Conservation (phyloP, 1,284 basidiomycete species). For the Psilocybe mexicana region DNA sequence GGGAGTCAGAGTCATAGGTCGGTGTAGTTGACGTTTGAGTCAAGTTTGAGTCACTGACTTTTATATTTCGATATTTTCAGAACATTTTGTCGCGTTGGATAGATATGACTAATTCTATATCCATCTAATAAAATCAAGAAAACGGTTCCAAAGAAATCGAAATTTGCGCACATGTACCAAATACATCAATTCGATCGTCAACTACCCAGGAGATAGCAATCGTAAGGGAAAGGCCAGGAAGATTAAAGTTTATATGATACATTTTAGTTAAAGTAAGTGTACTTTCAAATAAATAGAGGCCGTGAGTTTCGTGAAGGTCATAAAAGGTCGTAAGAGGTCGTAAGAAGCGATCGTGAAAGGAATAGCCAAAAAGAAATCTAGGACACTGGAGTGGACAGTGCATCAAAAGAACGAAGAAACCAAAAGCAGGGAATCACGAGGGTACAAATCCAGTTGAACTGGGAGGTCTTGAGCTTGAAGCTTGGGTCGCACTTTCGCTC, state of each 20-base stretch:
- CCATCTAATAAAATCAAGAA: not conserved
- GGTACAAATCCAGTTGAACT: constrained; percentile 31
- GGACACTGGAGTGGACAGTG: no score
- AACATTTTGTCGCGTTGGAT: no score
- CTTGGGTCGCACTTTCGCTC: constrained; percentile 51
- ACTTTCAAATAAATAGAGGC: constrained; percentile 7
- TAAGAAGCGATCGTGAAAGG: constrained; percentile 1
- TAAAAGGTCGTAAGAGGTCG: constrained; percentile 20
- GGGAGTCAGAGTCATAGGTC: no score
- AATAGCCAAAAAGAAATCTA: constrained; percentile 3
- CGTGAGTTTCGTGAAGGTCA: constrained; percentile 10
- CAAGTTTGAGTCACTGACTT: no score
- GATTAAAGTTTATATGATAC: not conserved
- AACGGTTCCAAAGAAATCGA: not conserved
- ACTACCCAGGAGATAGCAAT: not conserved
- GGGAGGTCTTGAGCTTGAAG: constrained; percentile 32
- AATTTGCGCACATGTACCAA: not conserved
- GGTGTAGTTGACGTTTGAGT: no score
- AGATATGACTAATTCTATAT: no score
- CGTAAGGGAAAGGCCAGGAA: not conserved
- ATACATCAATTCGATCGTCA: not conserved
- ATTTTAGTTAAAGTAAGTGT: constrained; percentile 3
- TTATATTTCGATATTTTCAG: no score
- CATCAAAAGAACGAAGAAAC: no score
- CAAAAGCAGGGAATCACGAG: constrained; percentile 10